A percentile compares a stretch with the other conserved stretches of the same genome.
Evolutionary conservation across 179 eudicot genomes (phyloP).

Genomic region (Monotropa hypopitys): DNA sequence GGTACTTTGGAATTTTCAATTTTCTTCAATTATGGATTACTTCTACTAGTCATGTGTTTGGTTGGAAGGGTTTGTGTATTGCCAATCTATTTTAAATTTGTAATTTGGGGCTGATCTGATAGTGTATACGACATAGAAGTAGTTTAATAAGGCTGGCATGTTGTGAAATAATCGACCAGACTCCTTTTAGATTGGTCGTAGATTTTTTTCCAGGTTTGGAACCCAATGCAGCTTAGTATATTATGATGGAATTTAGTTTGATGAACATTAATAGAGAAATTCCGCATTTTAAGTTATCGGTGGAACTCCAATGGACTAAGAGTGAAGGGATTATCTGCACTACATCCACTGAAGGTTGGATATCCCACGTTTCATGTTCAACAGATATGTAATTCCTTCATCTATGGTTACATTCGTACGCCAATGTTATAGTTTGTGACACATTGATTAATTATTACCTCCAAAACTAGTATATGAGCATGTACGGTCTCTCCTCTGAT

Average conservation of each 20-base stretch:
- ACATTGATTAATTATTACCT: too few relatives aligned
- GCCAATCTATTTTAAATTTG: not conserved
- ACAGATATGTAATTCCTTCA: not conserved
- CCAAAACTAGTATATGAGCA: too few relatives aligned
- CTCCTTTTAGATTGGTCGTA: not conserved
- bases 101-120: not conserved
- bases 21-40: not conserved
- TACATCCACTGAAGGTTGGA: not conserved
- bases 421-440: too few relatives aligned
- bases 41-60: not conserved
- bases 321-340: not conserved
- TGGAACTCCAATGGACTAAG: not conserved
- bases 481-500: too few relatives aligned
- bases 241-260: not conserved
- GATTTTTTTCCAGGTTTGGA: not conserved
- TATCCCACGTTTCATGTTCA: not conserved
- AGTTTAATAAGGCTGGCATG: not conserved
- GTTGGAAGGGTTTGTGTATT: not conserved
- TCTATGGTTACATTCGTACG: not conserved
- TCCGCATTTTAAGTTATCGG: not conserved
- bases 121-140: not conserved
- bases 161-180: not conserved
- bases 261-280: not conserved
- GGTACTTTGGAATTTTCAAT: slow-evolving; percentile 24
- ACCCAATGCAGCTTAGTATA: not conserved